Evolutionary conservation across 495 filamentous ascomycete genomes (phyloP).

Genomic region (Geopyxis carbonaria): DNA sequence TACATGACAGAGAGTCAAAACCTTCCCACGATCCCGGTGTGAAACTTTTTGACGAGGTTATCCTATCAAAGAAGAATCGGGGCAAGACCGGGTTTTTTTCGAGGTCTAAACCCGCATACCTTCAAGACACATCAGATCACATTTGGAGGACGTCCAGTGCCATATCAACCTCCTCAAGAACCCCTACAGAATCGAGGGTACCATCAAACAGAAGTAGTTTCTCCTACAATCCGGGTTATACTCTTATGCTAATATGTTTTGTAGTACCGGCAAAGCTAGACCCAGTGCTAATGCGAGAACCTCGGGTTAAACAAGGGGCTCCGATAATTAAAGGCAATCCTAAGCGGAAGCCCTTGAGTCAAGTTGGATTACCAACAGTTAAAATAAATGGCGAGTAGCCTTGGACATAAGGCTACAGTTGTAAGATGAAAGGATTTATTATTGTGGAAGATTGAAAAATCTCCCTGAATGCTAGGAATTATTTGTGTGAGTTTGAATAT

Average conservation of each 20-base stretch:
- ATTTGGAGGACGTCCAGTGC: conserved; percentile 71
- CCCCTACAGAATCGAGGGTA: conserved; percentile 49
- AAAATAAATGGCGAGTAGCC: too few relatives aligned
- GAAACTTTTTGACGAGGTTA: conserved; percentile 87
- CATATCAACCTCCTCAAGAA: conserved; percentile 56
- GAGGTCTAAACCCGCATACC: conserved; percentile 44
- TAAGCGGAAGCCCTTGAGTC: too few relatives aligned
- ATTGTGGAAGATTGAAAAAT: too few relatives aligned
- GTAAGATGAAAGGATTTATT: too few relatives aligned
- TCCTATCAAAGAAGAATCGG: conserved; percentile 82
- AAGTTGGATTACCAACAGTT: too few relatives aligned
- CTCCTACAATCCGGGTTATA: neutral
- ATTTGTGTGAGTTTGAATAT: too few relatives aligned
- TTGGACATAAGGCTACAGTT: too few relatives aligned
- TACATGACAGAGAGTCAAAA: conserved; percentile 69
- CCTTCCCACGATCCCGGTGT: conserved; percentile 43
- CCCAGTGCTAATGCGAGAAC: conserved; percentile 76
- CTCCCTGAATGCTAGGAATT: too few relatives aligned
- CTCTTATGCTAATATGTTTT: neutral
- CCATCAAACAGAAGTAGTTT: conserved; percentile 41
- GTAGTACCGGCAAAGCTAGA: conserved; percentile 72
- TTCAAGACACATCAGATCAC: conserved; percentile 76
- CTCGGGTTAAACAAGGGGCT: too few relatives aligned
- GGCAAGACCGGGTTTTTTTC: conserved; percentile 40
- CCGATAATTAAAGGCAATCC: too few relatives aligned